A percentile compares a stretch with the other conserved stretches of the same genome.
phyloP scores from a whole-genome alignment of 345 rosid genomes.

The Rhizophora apiculata region DNA sequence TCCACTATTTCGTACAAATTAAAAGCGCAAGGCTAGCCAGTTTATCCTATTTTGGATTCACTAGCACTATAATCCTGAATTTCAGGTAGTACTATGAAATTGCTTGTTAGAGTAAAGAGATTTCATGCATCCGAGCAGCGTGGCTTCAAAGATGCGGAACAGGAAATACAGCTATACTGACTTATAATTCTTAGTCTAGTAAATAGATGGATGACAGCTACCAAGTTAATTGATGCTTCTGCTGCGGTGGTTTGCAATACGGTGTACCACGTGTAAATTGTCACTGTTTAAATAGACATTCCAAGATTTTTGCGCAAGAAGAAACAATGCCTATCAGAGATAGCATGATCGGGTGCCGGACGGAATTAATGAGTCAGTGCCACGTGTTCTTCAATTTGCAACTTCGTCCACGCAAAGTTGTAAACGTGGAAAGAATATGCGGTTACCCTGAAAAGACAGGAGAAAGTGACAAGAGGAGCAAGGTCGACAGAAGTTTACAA shows the following conservation, averaged over 20 bases:
- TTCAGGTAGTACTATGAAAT: too few species aligned
- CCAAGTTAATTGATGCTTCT: too few species aligned
- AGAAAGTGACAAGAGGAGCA: slow-evolving; percentile 10
- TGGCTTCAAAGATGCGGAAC: slow-evolving; percentile 5
- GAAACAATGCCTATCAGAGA: too few species aligned
- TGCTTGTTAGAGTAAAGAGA: neutral
- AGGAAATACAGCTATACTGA: too few species aligned
- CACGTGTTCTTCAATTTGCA: slow-evolving; percentile 3
- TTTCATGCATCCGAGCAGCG: neutral
- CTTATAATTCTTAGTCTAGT: too few species aligned
- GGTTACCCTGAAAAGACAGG: slow-evolving; percentile 3
- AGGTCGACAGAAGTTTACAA: neutral
- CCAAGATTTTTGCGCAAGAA: neutral
- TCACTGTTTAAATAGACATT: too few species aligned
- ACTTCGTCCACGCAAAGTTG: neutral
- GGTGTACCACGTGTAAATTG: too few species aligned
- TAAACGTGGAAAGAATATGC: neutral
- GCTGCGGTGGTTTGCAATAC: too few species aligned
- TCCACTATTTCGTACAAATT: too few species aligned
- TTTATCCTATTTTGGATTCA: neutral
- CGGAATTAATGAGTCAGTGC: neutral
- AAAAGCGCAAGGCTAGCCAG: neutral
- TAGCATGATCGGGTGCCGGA: too few species aligned
- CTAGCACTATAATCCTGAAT: neutral
- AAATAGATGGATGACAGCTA: neutral